Evolutionary conservation across 257 asterid species (phyloP).

Genomic region (Salvia miltiorrhiza): DNA sequence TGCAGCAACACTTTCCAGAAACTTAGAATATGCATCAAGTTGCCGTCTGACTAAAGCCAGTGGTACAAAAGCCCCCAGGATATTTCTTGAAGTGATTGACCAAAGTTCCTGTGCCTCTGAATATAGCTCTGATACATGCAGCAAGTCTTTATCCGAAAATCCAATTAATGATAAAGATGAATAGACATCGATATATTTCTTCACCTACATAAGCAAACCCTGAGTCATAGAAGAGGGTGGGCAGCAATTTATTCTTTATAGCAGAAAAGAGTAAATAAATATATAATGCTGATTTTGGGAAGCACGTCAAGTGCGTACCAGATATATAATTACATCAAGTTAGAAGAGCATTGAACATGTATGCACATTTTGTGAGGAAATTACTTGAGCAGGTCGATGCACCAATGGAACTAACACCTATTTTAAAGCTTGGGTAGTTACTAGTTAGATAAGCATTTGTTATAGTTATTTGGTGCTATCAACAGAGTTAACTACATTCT

Average conservation of each 20-base stretch:
- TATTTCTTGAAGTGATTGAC: conserved; percentile 48
- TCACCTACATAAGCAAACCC: conserved; percentile 66
- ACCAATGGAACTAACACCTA: too few relatives aligned
- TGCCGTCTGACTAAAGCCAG: conserved; percentile 46
- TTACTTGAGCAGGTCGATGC: too few relatives aligned
- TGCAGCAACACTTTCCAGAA: conserved; percentile 74
- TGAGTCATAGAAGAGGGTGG: conserved; percentile 18
- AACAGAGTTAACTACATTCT: too few relatives aligned
- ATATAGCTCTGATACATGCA: conserved; percentile 62
- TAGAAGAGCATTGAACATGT: neutral
- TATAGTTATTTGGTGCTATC: too few relatives aligned
- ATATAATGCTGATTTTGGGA: conserved; percentile 5
- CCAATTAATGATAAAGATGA: conserved; percentile 91
- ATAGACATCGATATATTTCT: conserved; percentile 88
- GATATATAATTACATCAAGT: neutral
- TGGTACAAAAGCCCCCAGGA: conserved; percentile 32
- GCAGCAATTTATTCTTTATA: conserved; percentile 14
- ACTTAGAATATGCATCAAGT: conserved; percentile 62
- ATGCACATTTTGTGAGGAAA: neutral
- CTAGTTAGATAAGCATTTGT: too few relatives aligned
- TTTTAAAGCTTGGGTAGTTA: too few relatives aligned
- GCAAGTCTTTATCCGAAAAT: conserved; percentile 81
- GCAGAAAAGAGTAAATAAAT: neutral
- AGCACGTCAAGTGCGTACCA: conserved; percentile 4
- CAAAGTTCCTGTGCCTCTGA: conserved; percentile 70